These are phyloP conservation scores for Flaveria bidentis DNA, from an alignment of 129 eudicot genomes.

Conservation along the genomic window DNA sequence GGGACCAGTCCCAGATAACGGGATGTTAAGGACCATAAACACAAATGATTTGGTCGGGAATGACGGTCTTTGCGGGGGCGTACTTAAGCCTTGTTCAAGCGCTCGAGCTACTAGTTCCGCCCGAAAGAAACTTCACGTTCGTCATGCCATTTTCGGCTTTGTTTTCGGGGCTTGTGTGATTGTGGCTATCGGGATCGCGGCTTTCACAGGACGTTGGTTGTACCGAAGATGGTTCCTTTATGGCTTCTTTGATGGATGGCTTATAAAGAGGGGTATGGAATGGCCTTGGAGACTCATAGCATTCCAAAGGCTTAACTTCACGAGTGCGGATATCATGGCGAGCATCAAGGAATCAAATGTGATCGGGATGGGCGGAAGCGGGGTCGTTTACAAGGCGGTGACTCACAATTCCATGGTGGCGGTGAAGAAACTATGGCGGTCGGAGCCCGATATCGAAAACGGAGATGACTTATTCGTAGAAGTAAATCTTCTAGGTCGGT, in stretches of 20 bases:
- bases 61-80: slow-evolving; percentile 63
- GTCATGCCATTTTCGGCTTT: slow-evolving; percentile 47
- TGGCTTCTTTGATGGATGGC: slow-evolving; percentile 53
- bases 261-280: slow-evolving; percentile 41
- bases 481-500: slow-evolving; percentile 63
- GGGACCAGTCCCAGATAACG: slow-evolving; percentile 76
- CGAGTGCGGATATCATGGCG: slow-evolving; percentile 52
- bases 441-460: slow-evolving; percentile 48
- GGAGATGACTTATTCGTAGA: slow-evolving; percentile 62
- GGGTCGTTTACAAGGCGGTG: slow-evolving; percentile 67
- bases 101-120: slow-evolving; percentile 4
- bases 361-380: slow-evolving; percentile 71
- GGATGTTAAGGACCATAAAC: slow-evolving; percentile 52
- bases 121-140: slow-evolving; percentile 34
- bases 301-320: slow-evolving; percentile 64
- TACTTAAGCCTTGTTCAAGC: slow-evolving; percentile 52
- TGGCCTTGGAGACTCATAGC: slow-evolving; percentile 79
- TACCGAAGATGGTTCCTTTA: slow-evolving; percentile 56
- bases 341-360: slow-evolving; percentile 64
- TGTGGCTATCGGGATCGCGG: slow-evolving; percentile 36
- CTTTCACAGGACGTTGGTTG: slow-evolving; percentile 42
- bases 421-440: slow-evolving; percentile 66
- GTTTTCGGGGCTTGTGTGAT: slow-evolving; percentile 53
- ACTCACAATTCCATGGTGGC: slow-evolving; percentile 49
- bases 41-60: slow-evolving; percentile 58